phyloP scores from a whole-genome alignment of 2,329 filamentous ascomycete genomes.

The Lachnellula hyalina region DNA sequence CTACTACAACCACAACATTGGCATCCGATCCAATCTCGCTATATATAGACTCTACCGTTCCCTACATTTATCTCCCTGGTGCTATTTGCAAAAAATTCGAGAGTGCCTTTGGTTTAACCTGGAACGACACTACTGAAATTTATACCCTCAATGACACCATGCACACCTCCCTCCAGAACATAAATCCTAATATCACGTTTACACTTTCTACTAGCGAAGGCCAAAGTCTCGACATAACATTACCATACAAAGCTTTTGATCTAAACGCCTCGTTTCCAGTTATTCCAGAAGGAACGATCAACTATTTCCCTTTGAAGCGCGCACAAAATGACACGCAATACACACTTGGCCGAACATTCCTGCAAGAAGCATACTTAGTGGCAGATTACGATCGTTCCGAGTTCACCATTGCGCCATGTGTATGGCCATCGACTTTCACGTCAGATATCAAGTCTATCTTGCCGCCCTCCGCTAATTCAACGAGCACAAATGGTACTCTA shows the following conservation, averaged over 20 bases:
- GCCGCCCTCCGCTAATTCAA: too few species aligned
- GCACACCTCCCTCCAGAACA: slow-evolving; percentile 17
- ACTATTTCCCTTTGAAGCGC: slow-evolving; percentile 34
- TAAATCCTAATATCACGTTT: slow-evolving; percentile 32
- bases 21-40: not conserved
- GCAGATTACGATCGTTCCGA: slow-evolving; percentile 34
- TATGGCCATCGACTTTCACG: slow-evolving; percentile 1
- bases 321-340: slow-evolving; percentile 30
- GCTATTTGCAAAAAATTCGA: not conserved
- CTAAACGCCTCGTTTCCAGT: slow-evolving; percentile 32
- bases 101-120: not conserved
- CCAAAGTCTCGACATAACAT: slow-evolving; percentile 23
- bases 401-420: slow-evolving; percentile 29
- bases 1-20: not conserved
- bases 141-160: slow-evolving; percentile 29
- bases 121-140: not conserved
- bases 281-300: slow-evolving; percentile 12
- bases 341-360: slow-evolving; percentile 33
- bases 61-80: not conserved
- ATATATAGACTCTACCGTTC: not conserved
- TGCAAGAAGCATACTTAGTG: slow-evolving; percentile 34
- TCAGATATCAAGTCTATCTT: slow-evolving; percentile 16
- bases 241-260: slow-evolving; percentile 34
- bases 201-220: slow-evolving; percentile 22
- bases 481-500: too few species aligned